Base-by-base conservation (phyloP, 345 rosid genomes). In the Eucalyptus rudis region DNA sequence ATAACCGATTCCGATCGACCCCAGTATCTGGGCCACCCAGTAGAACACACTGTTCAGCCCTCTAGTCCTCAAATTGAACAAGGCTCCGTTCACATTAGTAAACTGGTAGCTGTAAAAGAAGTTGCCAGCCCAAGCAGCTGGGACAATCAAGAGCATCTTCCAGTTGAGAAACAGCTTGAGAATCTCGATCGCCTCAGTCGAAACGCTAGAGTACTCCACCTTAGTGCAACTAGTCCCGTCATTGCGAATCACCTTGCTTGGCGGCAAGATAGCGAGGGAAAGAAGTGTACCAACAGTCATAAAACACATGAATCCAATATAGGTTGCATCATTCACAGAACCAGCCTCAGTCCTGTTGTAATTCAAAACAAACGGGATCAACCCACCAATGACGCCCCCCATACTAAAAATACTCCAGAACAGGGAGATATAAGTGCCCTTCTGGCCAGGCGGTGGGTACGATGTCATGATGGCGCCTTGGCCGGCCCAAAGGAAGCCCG, bases 391-490 rank as follows among this genome's bases (percentile, higher is more conserved):
- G 81, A 95, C 96, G 25, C 97, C 97, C 20, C 95, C 96, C 94
- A 93, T 91, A 88, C 94, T 94, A 89, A 94, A 94, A 47, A 95
- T 93, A 27, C 89, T 91, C 97, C 96, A 95, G 89, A 94, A 94
- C 8, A 95, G 88, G 5, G 98, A 95, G 58, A 96, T 97, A 86
- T 95, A 97, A 20, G 93, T 91, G 24, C 99, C 99, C 89, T 97
- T 97, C 17, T 97, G 92, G 64, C 92, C 83, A 0, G 95, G 93
- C 0, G 99, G 99, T 44, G 99, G 99, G 86, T 96, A 97, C 6
- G 99, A 90, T 45, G 99, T 96, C 99, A 96, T 95, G 87, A 97
- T 97, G 13, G 99, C 99, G 1, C 99, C 99, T 88, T 97, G 93
- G 1, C 96, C 97, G 2, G 99, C 99, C 99, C 99, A 97, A 4